Percentiles rank a stretch among this genome's conserved stretches.
phyloP scores from a whole-genome alignment of 2,329 filamentous ascomycete genomes.

The Penicillium sp. region DNA sequence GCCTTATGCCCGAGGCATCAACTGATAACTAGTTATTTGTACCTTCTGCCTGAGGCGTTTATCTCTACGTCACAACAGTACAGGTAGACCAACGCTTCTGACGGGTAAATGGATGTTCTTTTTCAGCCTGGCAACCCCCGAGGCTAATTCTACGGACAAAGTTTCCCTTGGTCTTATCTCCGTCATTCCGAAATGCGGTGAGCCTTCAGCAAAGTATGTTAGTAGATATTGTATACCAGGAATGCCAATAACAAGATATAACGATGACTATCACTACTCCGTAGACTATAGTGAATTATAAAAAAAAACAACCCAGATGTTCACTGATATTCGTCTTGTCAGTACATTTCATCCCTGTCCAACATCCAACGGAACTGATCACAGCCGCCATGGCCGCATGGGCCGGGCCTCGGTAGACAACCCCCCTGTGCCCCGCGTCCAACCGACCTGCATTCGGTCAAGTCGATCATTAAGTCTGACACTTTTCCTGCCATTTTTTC shows the following conservation, averaged over 20 bases:
- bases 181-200: not conserved
- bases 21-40: not conserved
- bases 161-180: not conserved
- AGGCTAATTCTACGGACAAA: not conserved
- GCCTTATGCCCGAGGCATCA: not conserved
- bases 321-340: not conserved
- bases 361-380: not conserved
- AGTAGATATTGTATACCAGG: not conserved
- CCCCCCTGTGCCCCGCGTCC: conserved; percentile 21
- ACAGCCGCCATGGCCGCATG: conserved; percentile 22
- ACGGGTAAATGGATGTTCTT: conserved; percentile 6
- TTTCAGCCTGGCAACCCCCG: not conserved
- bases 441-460: conserved; percentile 18
- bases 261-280: not conserved
- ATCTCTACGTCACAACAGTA: not conserved
- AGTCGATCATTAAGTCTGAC: conserved; percentile 14
- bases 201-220: not conserved
- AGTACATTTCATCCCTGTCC: not conserved
- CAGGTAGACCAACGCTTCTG: not conserved
- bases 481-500: not conserved
- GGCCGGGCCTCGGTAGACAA: conserved; percentile 26
- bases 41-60: not conserved
- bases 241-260: not conserved
- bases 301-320: not conserved
- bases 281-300: no score